A percentile compares a stretch with the other conserved stretches of the same genome.
These are phyloP conservation scores for Solanum pennellii DNA, from an alignment of 257 asterid genomes.

Conservation along the genomic window DNA sequence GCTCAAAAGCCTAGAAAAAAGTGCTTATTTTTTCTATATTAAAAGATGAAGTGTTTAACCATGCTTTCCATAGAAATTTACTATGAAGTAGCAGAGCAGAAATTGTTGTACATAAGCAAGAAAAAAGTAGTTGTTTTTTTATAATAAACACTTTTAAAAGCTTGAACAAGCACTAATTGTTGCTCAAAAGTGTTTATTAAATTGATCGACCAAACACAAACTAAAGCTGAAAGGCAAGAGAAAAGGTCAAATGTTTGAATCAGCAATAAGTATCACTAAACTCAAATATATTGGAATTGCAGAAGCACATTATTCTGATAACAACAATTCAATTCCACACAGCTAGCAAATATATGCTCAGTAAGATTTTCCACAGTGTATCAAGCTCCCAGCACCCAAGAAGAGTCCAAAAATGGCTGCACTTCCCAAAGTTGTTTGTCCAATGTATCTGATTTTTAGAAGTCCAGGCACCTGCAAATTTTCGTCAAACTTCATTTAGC, in stretches of 20 bases:
- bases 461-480: conserved; percentile 71
- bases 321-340: background rate
- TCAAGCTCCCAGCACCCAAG: conserved; percentile 21
- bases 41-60: background rate
- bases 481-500: background rate
- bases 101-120: too few relatives aligned
- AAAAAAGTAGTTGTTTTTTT: too few relatives aligned
- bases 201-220: background rate
- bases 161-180: background rate
- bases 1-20: too few relatives aligned
- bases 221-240: background rate
- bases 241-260: background rate
- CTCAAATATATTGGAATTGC: background rate
- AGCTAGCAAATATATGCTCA: background rate
- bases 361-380: conserved; percentile 64
- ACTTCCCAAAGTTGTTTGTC: conserved; percentile 76
- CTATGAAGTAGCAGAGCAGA: background rate
- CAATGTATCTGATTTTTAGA: conserved; percentile 67
- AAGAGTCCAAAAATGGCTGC: conserved; percentile 15
- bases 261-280: background rate
- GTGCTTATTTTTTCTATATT: background rate
- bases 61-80: background rate
- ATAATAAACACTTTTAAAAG: too few relatives aligned
- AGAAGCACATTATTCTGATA: background rate
- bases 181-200: background rate